Evolutionary conservation across 139 green algal genomes (phyloP).

Genomic region (Haematococcus lacustris): DNA sequence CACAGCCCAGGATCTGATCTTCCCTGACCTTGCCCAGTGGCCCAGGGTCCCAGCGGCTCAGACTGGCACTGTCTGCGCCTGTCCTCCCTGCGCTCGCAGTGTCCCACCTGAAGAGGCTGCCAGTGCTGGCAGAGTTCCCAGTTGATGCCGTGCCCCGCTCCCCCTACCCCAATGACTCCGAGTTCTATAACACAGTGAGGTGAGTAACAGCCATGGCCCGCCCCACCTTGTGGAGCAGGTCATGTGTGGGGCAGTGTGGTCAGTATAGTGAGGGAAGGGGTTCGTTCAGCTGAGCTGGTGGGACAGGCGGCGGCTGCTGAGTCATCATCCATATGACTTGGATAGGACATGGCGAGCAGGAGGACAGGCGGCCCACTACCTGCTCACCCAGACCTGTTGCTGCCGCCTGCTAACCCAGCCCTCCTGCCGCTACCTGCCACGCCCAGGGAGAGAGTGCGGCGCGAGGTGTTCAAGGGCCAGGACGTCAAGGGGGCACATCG

Average conservation of each 20-base stretch:
- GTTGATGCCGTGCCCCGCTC: conserved; percentile 62
- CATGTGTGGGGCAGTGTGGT: too few species aligned
- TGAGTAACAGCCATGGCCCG: too few species aligned
- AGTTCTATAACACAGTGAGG: conserved; percentile 11
- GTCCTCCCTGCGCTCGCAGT: not conserved
- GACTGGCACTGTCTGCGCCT: not conserved
- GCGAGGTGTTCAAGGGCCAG: conserved; percentile 69
- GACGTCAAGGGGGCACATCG: conserved; percentile 67
- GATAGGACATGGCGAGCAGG: too few species aligned
- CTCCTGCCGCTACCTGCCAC: too few species aligned
- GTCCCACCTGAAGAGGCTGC: conserved; percentile 48
- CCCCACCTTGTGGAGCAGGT: too few species aligned
- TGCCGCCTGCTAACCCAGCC: too few species aligned
- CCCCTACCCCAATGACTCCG: conserved; percentile 68
- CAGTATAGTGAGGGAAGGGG: too few species aligned
- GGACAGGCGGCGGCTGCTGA: too few species aligned
- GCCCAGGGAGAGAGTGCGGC: conserved; percentile 59
- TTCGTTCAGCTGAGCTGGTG: too few species aligned
- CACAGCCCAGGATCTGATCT: not conserved
- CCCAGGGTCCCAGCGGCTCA: not conserved
- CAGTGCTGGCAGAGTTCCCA: conserved; percentile 69
- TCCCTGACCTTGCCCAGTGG: not conserved
- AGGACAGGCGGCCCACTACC: too few species aligned
- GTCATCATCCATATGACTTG: too few species aligned
- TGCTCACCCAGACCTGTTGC: too few species aligned